Conservation (phyloP, 1,284 basidiomycete species). For the Moesziomyces sp. region DNA sequence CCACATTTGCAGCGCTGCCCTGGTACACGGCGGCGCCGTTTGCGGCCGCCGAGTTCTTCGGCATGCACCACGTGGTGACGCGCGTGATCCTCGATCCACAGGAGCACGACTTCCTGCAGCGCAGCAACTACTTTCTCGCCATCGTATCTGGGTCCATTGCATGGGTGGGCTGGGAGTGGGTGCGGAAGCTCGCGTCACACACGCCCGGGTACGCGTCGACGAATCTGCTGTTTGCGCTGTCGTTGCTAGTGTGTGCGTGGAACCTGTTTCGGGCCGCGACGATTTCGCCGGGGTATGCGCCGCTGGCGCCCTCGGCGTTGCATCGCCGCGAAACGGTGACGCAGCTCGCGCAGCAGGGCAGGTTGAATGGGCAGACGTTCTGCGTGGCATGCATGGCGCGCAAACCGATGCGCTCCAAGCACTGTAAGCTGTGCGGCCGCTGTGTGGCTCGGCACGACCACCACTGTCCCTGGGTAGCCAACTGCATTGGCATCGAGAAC, state of each 20-base stretch:
- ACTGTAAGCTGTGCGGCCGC: conserved; percentile 89
- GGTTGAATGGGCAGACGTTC: conserved; percentile 92
- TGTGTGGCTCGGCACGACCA: conserved; percentile 76
- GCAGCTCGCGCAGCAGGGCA: conserved; percentile 80
- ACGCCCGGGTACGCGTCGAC: conserved; percentile 74
- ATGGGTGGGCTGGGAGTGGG: conserved; percentile 88
- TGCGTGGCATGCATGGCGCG: conserved; percentile 94
- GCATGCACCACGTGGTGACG: conserved; percentile 82
- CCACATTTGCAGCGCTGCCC: conserved; percentile 81
- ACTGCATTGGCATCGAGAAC: conserved; percentile 93
- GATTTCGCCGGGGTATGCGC: conserved; percentile 89
- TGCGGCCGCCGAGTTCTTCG: conserved; percentile 84
- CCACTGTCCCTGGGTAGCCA: conserved; percentile 99
- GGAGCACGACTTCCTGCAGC: conserved; percentile 55
- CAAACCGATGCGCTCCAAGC: conserved; percentile 92
- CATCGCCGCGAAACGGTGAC: conserved; percentile 52
- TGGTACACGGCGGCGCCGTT: conserved; percentile 89
- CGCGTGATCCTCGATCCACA: conserved; percentile 37
- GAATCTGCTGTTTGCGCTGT: conserved; percentile 80
- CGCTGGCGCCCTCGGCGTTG: conserved; percentile 72
- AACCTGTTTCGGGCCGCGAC: conserved; percentile 90
- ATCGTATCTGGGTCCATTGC: conserved; percentile 86
- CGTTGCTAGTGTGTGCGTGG: conserved; percentile 79
- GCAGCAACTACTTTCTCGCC: conserved; percentile 84
- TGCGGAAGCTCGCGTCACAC: conserved; percentile 71